Evolutionary conservation across 257 asterid species (phyloP), one percentile per base, ranked within the genome.

Genomic region (Ilex aquifolium): DNA sequence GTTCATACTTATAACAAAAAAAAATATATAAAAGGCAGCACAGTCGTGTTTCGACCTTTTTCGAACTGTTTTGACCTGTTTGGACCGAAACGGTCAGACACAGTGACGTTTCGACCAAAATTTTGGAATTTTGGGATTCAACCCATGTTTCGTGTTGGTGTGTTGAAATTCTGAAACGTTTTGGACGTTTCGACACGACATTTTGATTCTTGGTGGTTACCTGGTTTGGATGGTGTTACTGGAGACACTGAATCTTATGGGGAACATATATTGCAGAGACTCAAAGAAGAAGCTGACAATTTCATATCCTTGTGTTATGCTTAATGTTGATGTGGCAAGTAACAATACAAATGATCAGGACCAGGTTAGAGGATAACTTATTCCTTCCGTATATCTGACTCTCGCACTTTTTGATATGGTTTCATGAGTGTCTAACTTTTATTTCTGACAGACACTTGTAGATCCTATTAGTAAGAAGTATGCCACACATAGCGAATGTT

Each of bases 221-320:
- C n/a, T n/a, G n/a, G n/a, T n/a, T n/a, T n/a, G n/a, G n/a, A n/a
- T n/a, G n/a, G n/a, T n/a, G n/a, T n/a, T n/a, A n/a, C n/a, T 32
- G 39, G 31, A 52, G 63, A 50, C 51, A 55, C 69, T 84, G 64
- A 78, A 72, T 67, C 57, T 32, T 52, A 68, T 57, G 14, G 73
- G 69, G 53, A 76, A 71, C 57, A 63, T 74, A 42, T 69, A 61
- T 70, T 51, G 77, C 90, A 92, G 99, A 65, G 95, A 85, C 77
- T 62, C 78, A 49, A 80, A 77, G 76, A 88, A 83, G 88, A 92
- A 89, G 82, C 73, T 92, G 70, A 85, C 91, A 21, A 87, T 89
- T 78, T 92, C 99, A 72, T 92, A 92, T 83, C 99, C 99, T 44
- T 89, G 99, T 82, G 96, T 89, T 78, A 92, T 92, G 97, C 96